A percentile compares a stretch with the other conserved stretches of the same genome.
phyloP scores from a whole-genome alignment of 768 basidiomycete species.

The Mycena crocata region DNA sequence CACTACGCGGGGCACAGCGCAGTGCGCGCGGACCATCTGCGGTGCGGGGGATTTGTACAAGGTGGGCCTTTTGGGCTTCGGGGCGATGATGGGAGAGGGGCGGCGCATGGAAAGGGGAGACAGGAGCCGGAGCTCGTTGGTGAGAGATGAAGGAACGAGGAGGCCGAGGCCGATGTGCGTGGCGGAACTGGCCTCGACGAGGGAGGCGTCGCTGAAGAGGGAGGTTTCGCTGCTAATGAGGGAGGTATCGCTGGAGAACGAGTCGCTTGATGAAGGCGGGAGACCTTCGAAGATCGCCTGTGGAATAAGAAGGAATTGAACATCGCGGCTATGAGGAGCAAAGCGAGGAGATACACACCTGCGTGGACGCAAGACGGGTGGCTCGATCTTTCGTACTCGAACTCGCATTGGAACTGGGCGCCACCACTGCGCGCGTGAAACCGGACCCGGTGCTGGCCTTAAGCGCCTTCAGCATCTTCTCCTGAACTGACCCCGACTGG shows the following conservation, averaged over 20 bases:
- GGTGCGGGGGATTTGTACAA: background rate
- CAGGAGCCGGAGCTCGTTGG: slow-evolving; percentile 7
- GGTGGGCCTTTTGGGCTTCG: background rate
- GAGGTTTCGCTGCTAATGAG: no score
- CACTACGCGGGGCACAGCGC: no score
- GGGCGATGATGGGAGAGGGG: background rate
- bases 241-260: slow-evolving; percentile 21
- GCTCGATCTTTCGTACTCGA: background rate
- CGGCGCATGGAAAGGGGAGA: slow-evolving; percentile 11
- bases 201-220: slow-evolving; percentile 7
- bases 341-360: background rate
- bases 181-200: slow-evolving; percentile 2
- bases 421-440: slow-evolving; percentile 2
- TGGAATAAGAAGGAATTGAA: no score
- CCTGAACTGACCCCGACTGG: slow-evolving; percentile 9
- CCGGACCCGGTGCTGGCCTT: slow-evolving; percentile 2
- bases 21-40: no score
- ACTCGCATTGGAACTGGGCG: background rate
- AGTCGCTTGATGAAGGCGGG: slow-evolving; percentile 19
- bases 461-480: slow-evolving; percentile 22
- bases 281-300: slow-evolving; percentile 17
- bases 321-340: background rate
- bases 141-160: slow-evolving; percentile 4
- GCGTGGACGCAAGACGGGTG: background rate
- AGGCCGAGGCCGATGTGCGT: slow-evolving; percentile 4